Evolutionary conservation across 352 stramenopile genomes (phyloP).

Genomic region (Phytopythium kandeliae): DNA sequence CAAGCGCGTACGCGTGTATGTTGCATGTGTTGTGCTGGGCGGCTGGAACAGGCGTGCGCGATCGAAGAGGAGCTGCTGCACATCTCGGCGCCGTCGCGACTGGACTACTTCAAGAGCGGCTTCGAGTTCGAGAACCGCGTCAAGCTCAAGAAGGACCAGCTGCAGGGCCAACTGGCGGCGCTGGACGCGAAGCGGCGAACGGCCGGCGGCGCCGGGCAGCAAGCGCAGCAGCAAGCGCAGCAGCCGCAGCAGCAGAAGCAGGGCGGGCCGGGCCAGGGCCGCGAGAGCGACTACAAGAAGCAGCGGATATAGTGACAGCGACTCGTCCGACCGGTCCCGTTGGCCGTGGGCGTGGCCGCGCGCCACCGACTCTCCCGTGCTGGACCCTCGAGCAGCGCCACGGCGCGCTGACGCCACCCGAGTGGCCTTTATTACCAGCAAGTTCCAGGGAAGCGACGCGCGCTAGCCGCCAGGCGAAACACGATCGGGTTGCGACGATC

Average conservation of each 20-base stretch:
- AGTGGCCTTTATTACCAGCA: not conserved
- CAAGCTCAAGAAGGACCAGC: constrained; percentile 86
- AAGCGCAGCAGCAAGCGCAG: constrained; percentile 10
- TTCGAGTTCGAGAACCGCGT: constrained; percentile 90
- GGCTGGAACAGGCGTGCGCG: constrained; percentile 53
- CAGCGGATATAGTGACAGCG: constrained; percentile 39
- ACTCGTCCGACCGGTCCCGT: not conserved
- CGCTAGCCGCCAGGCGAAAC: not conserved
- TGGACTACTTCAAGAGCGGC: constrained; percentile 90
- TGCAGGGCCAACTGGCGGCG: constrained; percentile 77
- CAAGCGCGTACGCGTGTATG: no score
- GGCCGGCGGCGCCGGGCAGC: constrained; percentile 16
- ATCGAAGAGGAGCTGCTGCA: constrained; percentile 88
- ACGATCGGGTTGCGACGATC: constrained; percentile 1
- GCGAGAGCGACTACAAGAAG: constrained; percentile 44
- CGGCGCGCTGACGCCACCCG: not conserved
- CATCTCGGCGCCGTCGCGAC: constrained; percentile 80
- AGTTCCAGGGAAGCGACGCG: not conserved
- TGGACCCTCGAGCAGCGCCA: not conserved
- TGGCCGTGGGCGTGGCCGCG: not conserved
- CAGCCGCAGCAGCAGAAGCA: constrained; percentile 14
- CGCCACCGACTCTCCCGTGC: not conserved
- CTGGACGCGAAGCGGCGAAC: constrained; percentile 71
- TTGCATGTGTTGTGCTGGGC: no score
- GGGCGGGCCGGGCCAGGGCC: constrained; percentile 5